phyloP scores from a whole-genome alignment of 345 rosid species.

The Carallia brachiata region DNA sequence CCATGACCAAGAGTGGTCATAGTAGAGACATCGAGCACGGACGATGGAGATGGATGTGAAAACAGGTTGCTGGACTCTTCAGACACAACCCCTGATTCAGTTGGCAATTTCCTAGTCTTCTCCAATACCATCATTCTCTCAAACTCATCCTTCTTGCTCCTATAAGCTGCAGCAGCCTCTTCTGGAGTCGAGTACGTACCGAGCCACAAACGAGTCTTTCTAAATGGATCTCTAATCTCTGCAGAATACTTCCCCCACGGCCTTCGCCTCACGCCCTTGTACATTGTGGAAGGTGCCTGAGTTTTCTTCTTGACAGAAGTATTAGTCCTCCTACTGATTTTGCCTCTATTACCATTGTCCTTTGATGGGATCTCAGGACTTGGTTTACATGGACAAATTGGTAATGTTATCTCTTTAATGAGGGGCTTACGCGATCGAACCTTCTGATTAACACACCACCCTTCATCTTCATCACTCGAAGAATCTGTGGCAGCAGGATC shows the following conservation, averaged over 20 bases:
- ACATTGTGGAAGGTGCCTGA: constrained; percentile 12
- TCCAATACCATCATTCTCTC: constrained; percentile 16
- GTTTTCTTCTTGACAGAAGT: constrained; percentile 6
- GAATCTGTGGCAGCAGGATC: constrained; percentile 55
- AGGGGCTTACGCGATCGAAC: constrained; percentile 9
- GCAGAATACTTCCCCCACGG: constrained; percentile 53
- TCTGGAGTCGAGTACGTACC: constrained; percentile 50
- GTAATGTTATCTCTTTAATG: constrained; percentile 32
- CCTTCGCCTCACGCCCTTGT: constrained; percentile 49
- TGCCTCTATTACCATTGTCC: constrained; percentile 3
- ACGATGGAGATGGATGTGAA: constrained; percentile 40
- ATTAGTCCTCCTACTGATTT: not conserved
- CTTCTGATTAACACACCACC: not conserved
- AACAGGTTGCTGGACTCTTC: constrained; percentile 11
- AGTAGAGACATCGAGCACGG: constrained; percentile 42
- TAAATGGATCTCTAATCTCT: constrained; percentile 52
- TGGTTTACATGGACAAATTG: not conserved
- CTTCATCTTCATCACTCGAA: constrained; percentile 41
- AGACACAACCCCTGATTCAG: not conserved
- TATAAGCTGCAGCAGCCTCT: constrained; percentile 49
- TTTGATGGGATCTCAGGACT: not conserved
- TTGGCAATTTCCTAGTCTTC: constrained; percentile 9
- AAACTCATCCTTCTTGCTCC: constrained; percentile 40
- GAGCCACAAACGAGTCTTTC: constrained; percentile 44
- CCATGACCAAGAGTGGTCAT: constrained; percentile 8